Evolutionary conservation across 768 basidiomycete species (phyloP), one percentile per base, ranked within the genome.

Genomic region (Agrocybe praecox): DNA sequence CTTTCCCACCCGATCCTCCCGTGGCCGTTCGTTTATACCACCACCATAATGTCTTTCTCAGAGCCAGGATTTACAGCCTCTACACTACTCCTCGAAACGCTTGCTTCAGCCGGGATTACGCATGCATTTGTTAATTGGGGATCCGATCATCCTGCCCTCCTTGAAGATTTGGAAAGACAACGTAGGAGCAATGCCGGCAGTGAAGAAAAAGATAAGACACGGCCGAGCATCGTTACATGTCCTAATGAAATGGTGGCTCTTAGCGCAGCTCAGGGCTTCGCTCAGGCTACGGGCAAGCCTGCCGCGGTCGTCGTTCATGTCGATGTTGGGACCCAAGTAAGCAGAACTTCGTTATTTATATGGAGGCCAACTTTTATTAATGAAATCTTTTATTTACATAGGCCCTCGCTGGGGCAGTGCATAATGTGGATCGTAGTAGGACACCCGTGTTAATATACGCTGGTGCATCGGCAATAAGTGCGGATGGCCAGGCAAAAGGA

Each of bases 171-270:
- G 10, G 80, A 81, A 53, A 74, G 84, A 18, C 84, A 88, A 58
- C 76, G 83, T 17, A 44, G 45, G 15, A 32, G 22, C 15, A n/a
- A 19, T n/a, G 40, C 21, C 8, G 42, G 45, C 46, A 46, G 17
- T 18, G 33, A 6, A 23, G 46, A 49, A 5, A 9, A 44, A 45
- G 45, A 48, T 47, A 15, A 32, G 43, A 80, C 81, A 1, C 51
- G 69, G 2, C 76, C 81, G n/a, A 67, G 76, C 56, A 79, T 91
- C 47, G 73, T 90, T 19, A 89, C 84, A 2, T 87, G 84, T 56
- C 88, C 89, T 0, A 89, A 88, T 55, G 89, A 91, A 64, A 89
- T 89, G 84, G 89, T 89, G 5, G 89, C 86, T 0, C 67, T 90
- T 43, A 87, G 81, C 58, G 84, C 85, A 12, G 89, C 89, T 0